phyloP scores from a whole-genome alignment of 129 eudicot species.

The Lonicera japonica region DNA sequence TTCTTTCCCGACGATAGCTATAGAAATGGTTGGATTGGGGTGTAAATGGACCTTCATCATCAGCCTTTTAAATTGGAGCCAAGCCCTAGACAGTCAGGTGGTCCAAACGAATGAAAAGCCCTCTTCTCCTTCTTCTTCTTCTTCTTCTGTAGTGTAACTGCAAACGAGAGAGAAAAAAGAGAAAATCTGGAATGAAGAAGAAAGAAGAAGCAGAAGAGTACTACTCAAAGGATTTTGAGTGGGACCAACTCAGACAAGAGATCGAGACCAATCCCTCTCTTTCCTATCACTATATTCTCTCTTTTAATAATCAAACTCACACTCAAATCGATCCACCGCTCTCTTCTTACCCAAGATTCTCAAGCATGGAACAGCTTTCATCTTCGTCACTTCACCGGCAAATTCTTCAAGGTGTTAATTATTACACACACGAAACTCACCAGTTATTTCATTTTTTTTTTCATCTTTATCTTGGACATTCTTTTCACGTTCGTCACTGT shows the following conservation, averaged over 20 bases:
- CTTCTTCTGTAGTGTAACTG: no score
- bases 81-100: no score
- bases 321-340: slow-evolving; percentile 4
- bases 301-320: slow-evolving; percentile 19
- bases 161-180: no score
- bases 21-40: no score
- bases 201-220: slow-evolving; percentile 36
- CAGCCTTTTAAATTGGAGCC: no score
- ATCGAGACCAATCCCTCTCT: slow-evolving; percentile 50
- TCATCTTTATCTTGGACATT: no score
- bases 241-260: slow-evolving; percentile 51
- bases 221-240: slow-evolving; percentile 79
- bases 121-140: no score
- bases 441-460: background rate
- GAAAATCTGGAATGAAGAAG: slow-evolving; percentile 13
- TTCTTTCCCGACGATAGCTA: no score
- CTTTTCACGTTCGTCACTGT: background rate
- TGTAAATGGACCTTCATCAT: no score
- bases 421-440: background rate
- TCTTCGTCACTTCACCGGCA: slow-evolving; percentile 81
- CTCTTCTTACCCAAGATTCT: slow-evolving; percentile 36
- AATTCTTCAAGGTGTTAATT: slow-evolving; percentile 76
- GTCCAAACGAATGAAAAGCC: no score
- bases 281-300: slow-evolving; percentile 43
- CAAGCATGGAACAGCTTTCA: slow-evolving; percentile 78